Percentiles rank a stretch among this genome's conserved stretches.
Conservation (phyloP, 148 eudicot genomes). For the Vaccinium corymbosum region DNA sequence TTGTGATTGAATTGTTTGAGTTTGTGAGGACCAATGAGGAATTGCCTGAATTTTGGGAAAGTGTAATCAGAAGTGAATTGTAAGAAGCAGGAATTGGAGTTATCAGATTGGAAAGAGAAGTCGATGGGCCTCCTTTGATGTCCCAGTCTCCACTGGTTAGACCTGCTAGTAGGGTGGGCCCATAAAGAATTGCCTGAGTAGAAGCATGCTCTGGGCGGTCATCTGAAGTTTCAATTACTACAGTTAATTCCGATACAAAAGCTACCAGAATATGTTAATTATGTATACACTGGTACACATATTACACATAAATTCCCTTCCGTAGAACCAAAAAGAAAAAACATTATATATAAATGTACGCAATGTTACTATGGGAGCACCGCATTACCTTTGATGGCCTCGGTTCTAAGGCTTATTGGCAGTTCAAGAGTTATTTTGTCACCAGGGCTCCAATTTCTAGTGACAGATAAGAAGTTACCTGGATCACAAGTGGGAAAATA, state of each 20-base stretch:
- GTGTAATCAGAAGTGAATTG: conserved; percentile 54
- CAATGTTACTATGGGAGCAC: background rate
- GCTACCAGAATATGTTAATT: background rate
- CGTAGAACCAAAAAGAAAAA: too few relatives aligned
- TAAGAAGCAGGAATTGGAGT: conserved; percentile 53
- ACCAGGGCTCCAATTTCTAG: conserved; percentile 53
- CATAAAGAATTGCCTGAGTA: conserved; percentile 68
- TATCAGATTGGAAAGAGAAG: conserved; percentile 46
- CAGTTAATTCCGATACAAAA: background rate
- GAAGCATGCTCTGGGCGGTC: conserved; percentile 67
- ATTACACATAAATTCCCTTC: too few relatives aligned
- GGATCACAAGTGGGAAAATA: conserved; percentile 13
- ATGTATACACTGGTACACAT: too few relatives aligned
- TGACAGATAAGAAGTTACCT: conserved; percentile 69
- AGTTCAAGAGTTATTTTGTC: conserved; percentile 56
- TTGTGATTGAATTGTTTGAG: conserved; percentile 26
- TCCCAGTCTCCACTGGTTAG: conserved; percentile 58
- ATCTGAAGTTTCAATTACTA: conserved; percentile 41
- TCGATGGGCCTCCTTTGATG: conserved; percentile 34
- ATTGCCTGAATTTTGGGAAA: conserved; percentile 37
- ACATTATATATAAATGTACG: background rate
- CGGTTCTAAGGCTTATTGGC: conserved; percentile 55
- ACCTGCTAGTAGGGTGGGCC: conserved; percentile 85
- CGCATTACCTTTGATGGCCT: conserved; percentile 61
- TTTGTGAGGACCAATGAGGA: conserved; percentile 37